Base-by-base conservation (phyloP, 2,329 filamentous ascomycete species). In the Aspergillus sojae region DNA sequence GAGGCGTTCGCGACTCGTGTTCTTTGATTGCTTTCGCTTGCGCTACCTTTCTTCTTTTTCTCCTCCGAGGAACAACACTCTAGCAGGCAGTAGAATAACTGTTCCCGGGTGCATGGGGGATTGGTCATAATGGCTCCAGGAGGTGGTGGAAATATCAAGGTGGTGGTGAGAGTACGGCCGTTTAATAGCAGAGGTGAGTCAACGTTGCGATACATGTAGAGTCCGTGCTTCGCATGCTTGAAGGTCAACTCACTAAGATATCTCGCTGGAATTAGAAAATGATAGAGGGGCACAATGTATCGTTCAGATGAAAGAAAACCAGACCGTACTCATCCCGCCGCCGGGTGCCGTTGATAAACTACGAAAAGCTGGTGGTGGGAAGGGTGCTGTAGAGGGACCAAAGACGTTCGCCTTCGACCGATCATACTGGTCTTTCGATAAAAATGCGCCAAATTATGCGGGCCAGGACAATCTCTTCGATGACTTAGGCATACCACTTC, bases 361-460 rank as follows among this genome's bases (percentile, higher is more conserved):
- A 70, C 76, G 86, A 80, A 82, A 85, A 70, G 79, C 77, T 54
- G 74, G 77, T 61, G 66, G 81, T 61, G 66, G 81, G 64, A 95
- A 95, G 77, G 85, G 85, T 39, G 84, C 81, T 60, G 89, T 90
- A 64, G 84, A 87, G 57, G 90, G 88, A 7, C 84, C 87, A 66
- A 98, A 97, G 79, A 86, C 89, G 1, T 99, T 99, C 78, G 94
- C 94, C 56, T 99, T 97, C 80, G 95, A 99, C 81, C 89, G 90
- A 74, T 97, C 93, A 59, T 99, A 99, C 82, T 99, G 95, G 95
- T 98, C 94, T 59, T 99, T 98, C 79, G 88, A 94, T 80, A 91
- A 91, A 72, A 85, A 85, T 54, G 93, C 93, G 70, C 80, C 87
- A 1, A 89, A 92, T 78, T 99, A 94, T 78, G 94, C 95, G 52